phyloP scores from a whole-genome alignment of 1,284 basidiomycete genomes.

The Trichosporon inkin region DNA sequence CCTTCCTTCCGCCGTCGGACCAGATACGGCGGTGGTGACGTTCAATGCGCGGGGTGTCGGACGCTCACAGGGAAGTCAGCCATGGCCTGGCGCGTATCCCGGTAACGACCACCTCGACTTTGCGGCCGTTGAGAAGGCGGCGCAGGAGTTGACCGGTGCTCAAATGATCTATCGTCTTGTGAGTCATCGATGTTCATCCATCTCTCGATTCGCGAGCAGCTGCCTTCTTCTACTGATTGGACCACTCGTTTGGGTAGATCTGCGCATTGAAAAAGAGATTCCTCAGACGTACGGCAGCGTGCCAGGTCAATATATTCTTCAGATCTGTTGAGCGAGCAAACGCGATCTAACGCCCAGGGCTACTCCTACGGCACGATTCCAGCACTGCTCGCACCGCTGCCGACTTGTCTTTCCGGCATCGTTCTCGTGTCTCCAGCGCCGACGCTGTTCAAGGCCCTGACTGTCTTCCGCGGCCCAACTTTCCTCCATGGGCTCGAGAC shows the following conservation, averaged over 20 bases:
- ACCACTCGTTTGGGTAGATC: too few relatives aligned
- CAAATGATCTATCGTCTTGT: conserved; percentile 17
- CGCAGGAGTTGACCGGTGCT: conserved; percentile 20
- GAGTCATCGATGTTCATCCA: background rate
- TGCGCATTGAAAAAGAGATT: too few relatives aligned
- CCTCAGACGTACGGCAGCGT: too few relatives aligned
- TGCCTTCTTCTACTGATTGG: too few relatives aligned
- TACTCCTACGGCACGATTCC: conserved; percentile 43
- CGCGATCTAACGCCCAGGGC: conserved; percentile 30
- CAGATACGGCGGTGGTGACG: conserved; percentile 30
- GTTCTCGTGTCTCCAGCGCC: conserved; percentile 42
- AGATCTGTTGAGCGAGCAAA: too few relatives aligned
- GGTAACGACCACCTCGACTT: conserved; percentile 33
- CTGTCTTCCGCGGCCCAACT: conserved; percentile 28
- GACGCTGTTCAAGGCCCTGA: conserved; percentile 31
- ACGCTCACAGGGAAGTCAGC: conserved; percentile 27
- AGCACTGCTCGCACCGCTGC: conserved; percentile 27
- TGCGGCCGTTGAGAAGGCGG: conserved; percentile 31
- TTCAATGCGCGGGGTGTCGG: conserved; percentile 45
- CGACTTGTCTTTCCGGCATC: background rate
- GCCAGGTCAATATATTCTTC: too few relatives aligned
- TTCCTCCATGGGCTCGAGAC: conserved; percentile 21
- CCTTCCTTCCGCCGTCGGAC: conserved; percentile 19
- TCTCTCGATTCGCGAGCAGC: background rate
- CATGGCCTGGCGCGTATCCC: conserved; percentile 28